phyloP scores from a whole-genome alignment of 495 filamentous ascomycete species.

The Neurospora sp. region DNA sequence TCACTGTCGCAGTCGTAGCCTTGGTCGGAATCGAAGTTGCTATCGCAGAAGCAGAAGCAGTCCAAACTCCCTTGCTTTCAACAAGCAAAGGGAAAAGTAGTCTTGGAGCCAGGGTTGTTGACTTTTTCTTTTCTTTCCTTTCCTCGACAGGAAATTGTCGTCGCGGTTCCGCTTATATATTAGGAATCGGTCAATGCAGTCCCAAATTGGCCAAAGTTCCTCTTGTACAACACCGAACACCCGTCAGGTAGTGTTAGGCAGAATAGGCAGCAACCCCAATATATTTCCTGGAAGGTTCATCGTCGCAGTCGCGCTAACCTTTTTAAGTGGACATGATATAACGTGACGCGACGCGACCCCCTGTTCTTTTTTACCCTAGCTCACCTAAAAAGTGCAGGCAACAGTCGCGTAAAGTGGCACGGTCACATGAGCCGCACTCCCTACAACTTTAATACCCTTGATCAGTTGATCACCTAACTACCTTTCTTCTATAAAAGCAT shows the following conservation, averaged over 20 bases:
- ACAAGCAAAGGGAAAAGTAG: background rate
- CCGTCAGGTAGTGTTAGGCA: no score
- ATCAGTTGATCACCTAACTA: no score
- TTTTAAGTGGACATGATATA: background rate
- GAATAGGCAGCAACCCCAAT: no score
- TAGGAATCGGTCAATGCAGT: no score
- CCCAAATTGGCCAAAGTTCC: no score
- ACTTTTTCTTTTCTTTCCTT: background rate
- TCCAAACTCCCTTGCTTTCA: background rate
- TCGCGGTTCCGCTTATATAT: background rate
- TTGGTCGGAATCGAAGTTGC: background rate
- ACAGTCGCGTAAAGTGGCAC: conserved; percentile 16
- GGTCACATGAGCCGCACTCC: conserved; percentile 5
- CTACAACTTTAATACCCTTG: background rate
- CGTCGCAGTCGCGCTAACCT: background rate
- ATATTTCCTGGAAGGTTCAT: background rate
- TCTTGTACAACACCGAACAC: no score
- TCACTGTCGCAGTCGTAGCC: background rate
- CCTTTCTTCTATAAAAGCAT: background rate
- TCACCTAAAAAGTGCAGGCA: background rate
- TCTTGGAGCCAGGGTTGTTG: conserved; percentile 5
- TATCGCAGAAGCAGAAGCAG: background rate
- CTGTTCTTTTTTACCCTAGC: background rate
- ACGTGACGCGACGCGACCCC: conserved; percentile 7
- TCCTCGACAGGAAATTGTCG: background rate